phyloP scores from a whole-genome alignment of 2,329 filamentous ascomycete genomes.

The Pseudofabraea citricarpa region DNA sequence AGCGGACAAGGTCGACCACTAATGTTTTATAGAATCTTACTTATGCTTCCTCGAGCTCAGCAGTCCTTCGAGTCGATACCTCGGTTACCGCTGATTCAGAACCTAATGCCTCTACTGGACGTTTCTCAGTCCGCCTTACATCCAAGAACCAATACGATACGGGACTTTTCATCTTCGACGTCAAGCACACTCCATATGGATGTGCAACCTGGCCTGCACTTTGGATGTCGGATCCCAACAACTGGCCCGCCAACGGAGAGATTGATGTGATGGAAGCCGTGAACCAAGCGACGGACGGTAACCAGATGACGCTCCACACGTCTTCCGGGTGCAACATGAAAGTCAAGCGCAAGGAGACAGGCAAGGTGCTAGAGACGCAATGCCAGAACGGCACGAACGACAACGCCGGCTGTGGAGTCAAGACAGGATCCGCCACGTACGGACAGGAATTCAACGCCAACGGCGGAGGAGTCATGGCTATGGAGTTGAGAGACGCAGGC shows the following conservation, averaged over 20 bases:
- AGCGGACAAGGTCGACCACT: too few relatives aligned
- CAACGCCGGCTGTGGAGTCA: conserved; percentile 36
- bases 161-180: conserved; percentile 53
- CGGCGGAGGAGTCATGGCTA: conserved; percentile 43
- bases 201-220: conserved; percentile 52
- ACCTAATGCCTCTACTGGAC: conserved; percentile 45
- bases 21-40: conserved; percentile 51
- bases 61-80: conserved; percentile 57
- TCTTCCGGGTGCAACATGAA: conserved; percentile 35
- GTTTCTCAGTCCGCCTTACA: conserved; percentile 46
- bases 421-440: conserved; percentile 38
- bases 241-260: conserved; percentile 59
- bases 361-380: conserved; percentile 39
- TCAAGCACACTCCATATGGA: conserved; percentile 53
- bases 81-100: conserved; percentile 45
- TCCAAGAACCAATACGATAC: conserved; percentile 48
- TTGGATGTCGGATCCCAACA: conserved; percentile 56
- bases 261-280: conserved; percentile 50
- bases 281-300: conserved; percentile 33
- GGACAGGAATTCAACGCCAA: conserved; percentile 48
- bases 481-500: conserved; percentile 38
- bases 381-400: conserved; percentile 37
- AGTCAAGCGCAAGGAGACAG: conserved; percentile 40
- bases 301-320: conserved; percentile 45
- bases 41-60: conserved; percentile 46